Evolutionary conservation across 352 stramenopile species (phyloP).

Genomic region (Phytophthora citrophthora): DNA sequence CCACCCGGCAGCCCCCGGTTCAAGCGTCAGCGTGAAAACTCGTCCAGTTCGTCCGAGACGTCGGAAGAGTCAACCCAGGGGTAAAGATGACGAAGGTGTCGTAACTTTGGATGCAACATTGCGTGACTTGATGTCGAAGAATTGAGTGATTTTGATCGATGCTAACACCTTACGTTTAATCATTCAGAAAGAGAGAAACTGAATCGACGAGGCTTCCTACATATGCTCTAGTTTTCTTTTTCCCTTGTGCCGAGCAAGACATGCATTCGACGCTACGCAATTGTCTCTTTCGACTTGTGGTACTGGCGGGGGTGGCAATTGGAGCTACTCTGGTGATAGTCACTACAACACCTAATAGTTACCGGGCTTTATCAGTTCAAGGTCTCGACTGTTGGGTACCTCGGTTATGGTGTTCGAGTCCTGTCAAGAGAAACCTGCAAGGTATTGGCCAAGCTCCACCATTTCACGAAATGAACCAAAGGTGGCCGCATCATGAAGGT

Average conservation of each 20-base stretch:
- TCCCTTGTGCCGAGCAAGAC: neutral
- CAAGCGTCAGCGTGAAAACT: constrained; percentile 47
- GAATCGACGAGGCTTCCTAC: constrained; percentile 2
- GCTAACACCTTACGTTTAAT: constrained; percentile 9
- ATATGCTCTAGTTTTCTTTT: neutral
- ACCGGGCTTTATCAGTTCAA: neutral
- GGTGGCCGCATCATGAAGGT: neutral
- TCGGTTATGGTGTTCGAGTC: too few species aligned
- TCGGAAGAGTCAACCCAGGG: constrained; percentile 38
- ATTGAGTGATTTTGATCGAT: constrained; percentile 25
- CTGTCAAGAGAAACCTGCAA: constrained; percentile 3
- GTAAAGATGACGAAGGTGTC: constrained; percentile 1
- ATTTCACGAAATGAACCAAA: neutral
- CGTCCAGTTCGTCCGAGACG: constrained; percentile 37
- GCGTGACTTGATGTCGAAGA: constrained; percentile 7
- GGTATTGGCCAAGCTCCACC: neutral
- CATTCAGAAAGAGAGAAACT: constrained; percentile 2
- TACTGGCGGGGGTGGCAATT: constrained; percentile 11
- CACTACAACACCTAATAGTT: neutral
- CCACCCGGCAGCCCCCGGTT: constrained; percentile 27
- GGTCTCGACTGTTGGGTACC: neutral
- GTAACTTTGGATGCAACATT: constrained; percentile 6
- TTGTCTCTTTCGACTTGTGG: constrained; percentile 15
- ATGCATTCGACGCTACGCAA: constrained; percentile 14
- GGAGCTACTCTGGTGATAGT: constrained; percentile 8